phyloP scores from a whole-genome alignment of 495 filamentous ascomycete genomes.

The Cercophora sp. region DNA sequence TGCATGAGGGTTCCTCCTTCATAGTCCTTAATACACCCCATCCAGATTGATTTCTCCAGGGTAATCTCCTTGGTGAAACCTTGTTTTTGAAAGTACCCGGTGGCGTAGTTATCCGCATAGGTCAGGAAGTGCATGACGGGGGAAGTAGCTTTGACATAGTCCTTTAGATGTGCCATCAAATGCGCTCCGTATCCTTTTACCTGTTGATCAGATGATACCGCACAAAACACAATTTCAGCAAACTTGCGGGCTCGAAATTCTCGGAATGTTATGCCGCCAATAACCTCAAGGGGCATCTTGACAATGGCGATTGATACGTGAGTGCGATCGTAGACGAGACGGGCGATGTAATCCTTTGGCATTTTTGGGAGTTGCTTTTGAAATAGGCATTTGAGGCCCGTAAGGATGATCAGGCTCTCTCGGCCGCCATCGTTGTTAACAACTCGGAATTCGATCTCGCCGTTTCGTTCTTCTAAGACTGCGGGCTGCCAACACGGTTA shows the following conservation, averaged over 20 bases:
- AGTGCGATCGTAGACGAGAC: constrained; percentile 93
- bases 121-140: constrained; percentile 98
- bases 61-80: constrained; percentile 99
- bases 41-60: constrained; percentile 84
- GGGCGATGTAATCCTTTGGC: constrained; percentile 98
- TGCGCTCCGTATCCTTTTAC: constrained; percentile 98
- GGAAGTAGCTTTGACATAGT: constrained; percentile 96
- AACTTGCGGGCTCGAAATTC: constrained; percentile 91
- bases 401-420: constrained; percentile 90
- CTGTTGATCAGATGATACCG: constrained; percentile 95
- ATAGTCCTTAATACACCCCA: constrained; percentile 99
- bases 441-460: constrained; percentile 95
- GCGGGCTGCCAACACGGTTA: constrained; percentile 58
- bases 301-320: constrained; percentile 96
- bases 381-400: constrained; percentile 95
- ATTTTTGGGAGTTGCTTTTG: constrained; percentile 98
- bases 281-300: constrained; percentile 90
- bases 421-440: constrained; percentile 92
- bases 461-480: constrained; percentile 87
- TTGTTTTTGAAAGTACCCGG: constrained; percentile 99
- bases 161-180: constrained; percentile 96
- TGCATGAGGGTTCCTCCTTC: constrained; percentile 99
- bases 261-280: constrained; percentile 94
- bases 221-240: constrained; percentile 98
- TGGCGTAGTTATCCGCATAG: constrained; percentile 98